Conservation (phyloP, 495 filamentous ascomycete species). For the Aspergillus funiculosus region DNA sequence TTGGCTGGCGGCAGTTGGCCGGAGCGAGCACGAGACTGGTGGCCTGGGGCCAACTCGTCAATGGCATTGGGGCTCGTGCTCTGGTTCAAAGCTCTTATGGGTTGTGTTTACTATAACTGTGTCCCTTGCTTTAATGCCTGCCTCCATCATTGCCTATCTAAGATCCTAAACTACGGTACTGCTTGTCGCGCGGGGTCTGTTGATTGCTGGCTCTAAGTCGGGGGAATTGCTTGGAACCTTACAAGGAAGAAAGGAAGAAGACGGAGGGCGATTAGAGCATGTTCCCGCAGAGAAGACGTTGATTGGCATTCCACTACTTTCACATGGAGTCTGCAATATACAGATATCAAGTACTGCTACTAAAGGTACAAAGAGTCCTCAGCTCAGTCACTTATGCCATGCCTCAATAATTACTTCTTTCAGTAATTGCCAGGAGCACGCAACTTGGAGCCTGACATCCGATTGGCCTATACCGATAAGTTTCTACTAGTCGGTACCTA, state of each 20-base stretch:
- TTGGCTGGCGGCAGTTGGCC: slow-evolving; percentile 24
- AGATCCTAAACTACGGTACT: too few species aligned
- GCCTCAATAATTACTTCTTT: background rate
- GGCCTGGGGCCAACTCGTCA: slow-evolving; percentile 17
- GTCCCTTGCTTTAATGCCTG: slow-evolving; percentile 11
- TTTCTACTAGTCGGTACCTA: too few species aligned
- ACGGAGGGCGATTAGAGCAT: slow-evolving; percentile 11
- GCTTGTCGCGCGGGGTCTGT: slow-evolving; percentile 7
- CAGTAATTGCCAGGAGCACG: slow-evolving; percentile 1
- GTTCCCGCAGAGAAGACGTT: slow-evolving; percentile 1
- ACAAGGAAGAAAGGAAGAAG: too few species aligned
- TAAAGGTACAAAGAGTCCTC: too few species aligned
- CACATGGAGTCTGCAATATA: background rate
- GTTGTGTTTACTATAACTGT: background rate
- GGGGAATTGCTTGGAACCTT: too few species aligned
- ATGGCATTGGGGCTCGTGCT: slow-evolving; percentile 18
- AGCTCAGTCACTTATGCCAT: too few species aligned
- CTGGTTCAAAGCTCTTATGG: slow-evolving; percentile 15
- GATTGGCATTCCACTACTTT: slow-evolving; percentile 7
- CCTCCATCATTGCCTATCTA: too few species aligned
- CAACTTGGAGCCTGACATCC: background rate
- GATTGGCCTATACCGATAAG: slow-evolving; percentile 5
- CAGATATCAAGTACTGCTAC: background rate
- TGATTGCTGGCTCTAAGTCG: slow-evolving; percentile 2
- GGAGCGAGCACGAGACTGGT: slow-evolving; percentile 23